Evolutionary conservation across 177 flowering plant genomes (phyloP).

Genomic region (Vitis hybrid): DNA sequence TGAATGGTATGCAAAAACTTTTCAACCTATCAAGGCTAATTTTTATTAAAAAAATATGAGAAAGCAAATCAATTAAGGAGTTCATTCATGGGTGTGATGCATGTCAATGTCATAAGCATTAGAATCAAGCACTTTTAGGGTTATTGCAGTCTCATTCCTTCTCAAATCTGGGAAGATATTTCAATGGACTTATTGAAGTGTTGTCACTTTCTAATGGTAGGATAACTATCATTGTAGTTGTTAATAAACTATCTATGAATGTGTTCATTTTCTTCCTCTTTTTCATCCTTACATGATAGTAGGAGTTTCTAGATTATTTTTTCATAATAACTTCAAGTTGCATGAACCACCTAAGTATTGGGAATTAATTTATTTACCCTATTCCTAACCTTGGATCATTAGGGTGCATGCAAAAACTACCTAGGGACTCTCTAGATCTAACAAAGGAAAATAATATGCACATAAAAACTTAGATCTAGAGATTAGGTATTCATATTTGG

Average conservation of each 20-base stretch:
- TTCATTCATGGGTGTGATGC: not conserved
- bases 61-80: not conserved
- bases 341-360: constrained; percentile 2
- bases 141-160: constrained; percentile 10
- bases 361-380: no score
- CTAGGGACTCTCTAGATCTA: no score
- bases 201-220: constrained; percentile 10
- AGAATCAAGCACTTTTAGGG: not conserved
- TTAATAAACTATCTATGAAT: constrained; percentile 10
- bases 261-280: constrained; percentile 1
- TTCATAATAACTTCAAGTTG: not conserved
- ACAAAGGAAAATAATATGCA: no score
- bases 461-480: no score
- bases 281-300: constrained; percentile 3
- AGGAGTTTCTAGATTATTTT: not conserved
- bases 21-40: not conserved
- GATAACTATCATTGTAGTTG: constrained; percentile 8
- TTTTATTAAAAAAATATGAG: no score
- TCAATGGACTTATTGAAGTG: constrained; percentile 19
- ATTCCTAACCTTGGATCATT: no score
- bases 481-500: no score
- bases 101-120: constrained; percentile 3
- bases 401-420: no score
- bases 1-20: constrained; percentile 3
- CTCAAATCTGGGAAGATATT: not conserved